Evolutionary conservation across 2,329 filamentous ascomycete species (phyloP), one percentile per base, ranked within the genome.

Genomic region (Alternaria brassicae): DNA sequence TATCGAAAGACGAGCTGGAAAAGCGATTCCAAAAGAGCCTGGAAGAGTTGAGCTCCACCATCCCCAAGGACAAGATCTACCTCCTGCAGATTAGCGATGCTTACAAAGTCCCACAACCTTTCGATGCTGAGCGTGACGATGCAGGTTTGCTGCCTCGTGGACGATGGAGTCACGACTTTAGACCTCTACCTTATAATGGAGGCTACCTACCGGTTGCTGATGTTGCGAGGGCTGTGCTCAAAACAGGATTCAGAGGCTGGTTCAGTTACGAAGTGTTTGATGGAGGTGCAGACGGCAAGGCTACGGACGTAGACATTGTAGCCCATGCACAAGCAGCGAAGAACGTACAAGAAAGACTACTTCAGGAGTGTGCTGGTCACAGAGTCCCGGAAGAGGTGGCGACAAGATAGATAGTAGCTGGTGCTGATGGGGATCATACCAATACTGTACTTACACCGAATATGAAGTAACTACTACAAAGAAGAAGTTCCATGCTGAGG

Each of bases 41-140:
- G 17, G 75, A 81, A 1, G 83, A 87, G 42, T 81, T 93, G 1
- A 78, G 81, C 0, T 71, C 68, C 1, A 86, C 83, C 0, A 76
- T 93, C 0, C 88, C 89, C 0, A 77, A 83, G 0, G 86, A 90
- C 2, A 92, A 90, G 79, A 91, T 93, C 37, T 93, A 86, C 71
- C 79, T 93, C 0, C 74, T 93, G 3, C 91, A 93, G 72, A 88
- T 93, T 53, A 89, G 86, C 3, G 91, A 94, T 72, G 91, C 88
- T 0, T 93, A 92, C 72, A 86, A 83, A 66, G 83, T 87, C 36
- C 78, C 81, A 0, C 77, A 81, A 4, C 87, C 89, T 0, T 71
- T 93, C 5, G 75, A 81, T 21, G 78, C 81, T 4, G 75, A 84
- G 42, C 68, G 74, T 0, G 81, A 85, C 32, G 78, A 84, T 23